These are phyloP conservation scores for Kickxella alabastrina DNA, from an alignment of 192 early-diverging fungal genomes.

Conservation along the genomic window DNA sequence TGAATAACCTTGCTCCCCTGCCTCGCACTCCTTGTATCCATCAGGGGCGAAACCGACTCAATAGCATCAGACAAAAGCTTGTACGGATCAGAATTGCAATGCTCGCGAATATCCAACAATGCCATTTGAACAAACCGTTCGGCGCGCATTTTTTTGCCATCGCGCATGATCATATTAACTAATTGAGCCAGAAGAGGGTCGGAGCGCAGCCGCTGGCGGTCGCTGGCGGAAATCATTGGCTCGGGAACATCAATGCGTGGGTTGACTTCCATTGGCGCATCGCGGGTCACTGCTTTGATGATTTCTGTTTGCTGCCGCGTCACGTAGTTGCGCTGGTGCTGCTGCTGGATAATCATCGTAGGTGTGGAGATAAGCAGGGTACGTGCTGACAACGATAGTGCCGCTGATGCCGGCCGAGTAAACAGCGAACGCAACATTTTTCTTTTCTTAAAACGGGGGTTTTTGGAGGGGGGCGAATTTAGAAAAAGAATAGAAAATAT, in stretches of 20 bases:
- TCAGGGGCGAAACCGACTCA: slow-evolving; percentile 66
- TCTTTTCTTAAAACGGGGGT: background rate
- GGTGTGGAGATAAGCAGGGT: background rate
- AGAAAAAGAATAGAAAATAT: too few species aligned
- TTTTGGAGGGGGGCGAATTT: too few species aligned
- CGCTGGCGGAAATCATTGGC: slow-evolving; percentile 25
- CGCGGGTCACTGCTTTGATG: slow-evolving; percentile 5
- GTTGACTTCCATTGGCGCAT: slow-evolving; percentile 24
- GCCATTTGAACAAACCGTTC: slow-evolving; percentile 64
- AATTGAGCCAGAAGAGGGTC: slow-evolving; percentile 72
- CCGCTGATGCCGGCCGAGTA: background rate
- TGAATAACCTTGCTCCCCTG: slow-evolving; percentile 80
- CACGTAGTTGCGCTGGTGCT: slow-evolving; percentile 16
- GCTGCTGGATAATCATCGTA: background rate
- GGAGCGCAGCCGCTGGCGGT: slow-evolving; percentile 41
- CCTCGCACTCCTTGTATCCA: slow-evolving; percentile 67
- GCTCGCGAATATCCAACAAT: slow-evolving; percentile 60
- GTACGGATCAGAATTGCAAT: slow-evolving; percentile 65
- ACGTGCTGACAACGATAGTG: too few species aligned
- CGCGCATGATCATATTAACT: slow-evolving; percentile 88
- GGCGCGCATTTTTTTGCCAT: slow-evolving; percentile 84
- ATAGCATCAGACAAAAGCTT: slow-evolving; percentile 66
- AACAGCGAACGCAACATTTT: slow-evolving; percentile 13
- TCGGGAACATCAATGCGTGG: slow-evolving; percentile 13
- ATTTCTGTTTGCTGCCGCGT: slow-evolving; percentile 21